Conservation (phyloP, 2,329 filamentous ascomycete genomes). For the Microcyclospora pomicola region DNA sequence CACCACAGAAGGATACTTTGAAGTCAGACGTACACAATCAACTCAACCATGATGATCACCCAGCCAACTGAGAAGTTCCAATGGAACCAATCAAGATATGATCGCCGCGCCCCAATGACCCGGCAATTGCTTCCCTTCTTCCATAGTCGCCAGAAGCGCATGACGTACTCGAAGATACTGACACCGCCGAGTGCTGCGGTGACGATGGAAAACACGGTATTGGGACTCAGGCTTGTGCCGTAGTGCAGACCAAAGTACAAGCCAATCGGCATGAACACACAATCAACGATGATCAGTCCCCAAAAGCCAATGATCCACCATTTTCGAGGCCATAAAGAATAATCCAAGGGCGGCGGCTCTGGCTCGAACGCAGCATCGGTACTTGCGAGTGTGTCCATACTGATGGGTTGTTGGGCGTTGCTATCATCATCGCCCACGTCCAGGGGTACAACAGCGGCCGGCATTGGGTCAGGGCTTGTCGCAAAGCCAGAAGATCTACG, state of each 20-base stretch:
- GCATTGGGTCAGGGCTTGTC: too few relatives aligned
- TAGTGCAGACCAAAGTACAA: slow-evolving; percentile 51
- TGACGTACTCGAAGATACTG: slow-evolving; percentile 40
- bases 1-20: too few relatives aligned
- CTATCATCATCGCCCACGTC: too few relatives aligned
- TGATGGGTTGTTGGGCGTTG: too few relatives aligned
- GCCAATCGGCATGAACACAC: slow-evolving; percentile 42
- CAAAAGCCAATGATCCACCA: slow-evolving; percentile 46
- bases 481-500: slow-evolving; percentile 11
- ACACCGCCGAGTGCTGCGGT: slow-evolving; percentile 39
- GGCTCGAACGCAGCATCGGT: slow-evolving; percentile 15
- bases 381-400: neutral
- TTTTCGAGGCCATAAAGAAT: slow-evolving; percentile 40
- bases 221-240: slow-evolving; percentile 35
- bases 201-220: slow-evolving; percentile 41
- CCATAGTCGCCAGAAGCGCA: slow-evolving; percentile 36
- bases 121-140: slow-evolving; percentile 39
- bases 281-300: slow-evolving; percentile 45
- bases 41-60: slow-evolving; percentile 43
- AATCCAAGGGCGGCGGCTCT: slow-evolving; percentile 40
- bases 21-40: slow-evolving; percentile 32
- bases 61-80: slow-evolving; percentile 43
- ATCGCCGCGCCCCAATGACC: slow-evolving; percentile 33
- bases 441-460: too few relatives aligned
- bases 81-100: slow-evolving; percentile 42